Evolutionary conservation across 352 stramenopile genomes (phyloP).

Genomic region (Phytophthora podocarpi): DNA sequence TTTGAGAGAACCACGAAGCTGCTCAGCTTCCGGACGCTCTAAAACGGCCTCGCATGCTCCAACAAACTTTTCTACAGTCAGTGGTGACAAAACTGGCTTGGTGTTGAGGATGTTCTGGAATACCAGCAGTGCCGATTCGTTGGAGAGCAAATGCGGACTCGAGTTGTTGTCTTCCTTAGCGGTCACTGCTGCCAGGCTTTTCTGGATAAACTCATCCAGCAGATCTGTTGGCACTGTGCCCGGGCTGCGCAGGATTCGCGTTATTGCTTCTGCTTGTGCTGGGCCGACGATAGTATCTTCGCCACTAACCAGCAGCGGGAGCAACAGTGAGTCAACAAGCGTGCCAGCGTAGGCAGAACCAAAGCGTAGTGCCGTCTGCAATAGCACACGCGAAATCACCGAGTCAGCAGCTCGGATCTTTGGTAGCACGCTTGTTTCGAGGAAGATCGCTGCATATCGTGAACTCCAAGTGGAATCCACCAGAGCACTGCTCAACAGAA

Average conservation of each 20-base stretch:
- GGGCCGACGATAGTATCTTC: conserved; percentile 32
- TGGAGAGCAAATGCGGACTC: conserved; percentile 54
- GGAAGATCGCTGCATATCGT: conserved; percentile 63
- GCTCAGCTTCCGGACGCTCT: conserved; percentile 35
- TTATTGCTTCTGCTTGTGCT: conserved; percentile 73
- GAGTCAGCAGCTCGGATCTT: conserved; percentile 61
- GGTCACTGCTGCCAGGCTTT: conserved; percentile 21
- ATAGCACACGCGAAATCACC: conserved; percentile 75
- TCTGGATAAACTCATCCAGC: conserved; percentile 54
- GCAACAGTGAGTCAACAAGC: conserved; percentile 58
- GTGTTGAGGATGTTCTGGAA: conserved; percentile 76
- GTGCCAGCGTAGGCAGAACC: conserved; percentile 45
- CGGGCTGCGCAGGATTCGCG: conserved; percentile 57
- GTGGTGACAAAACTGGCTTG: conserved; percentile 49
- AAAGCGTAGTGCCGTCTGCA: conserved; percentile 66
- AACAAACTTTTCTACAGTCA: conserved; percentile 58
- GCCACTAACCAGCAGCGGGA: conserved; percentile 49
- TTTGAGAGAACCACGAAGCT: conserved; percentile 53
- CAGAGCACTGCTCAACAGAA: conserved; percentile 37
- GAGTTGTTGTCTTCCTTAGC: not conserved
- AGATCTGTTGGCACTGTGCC: conserved; percentile 52
- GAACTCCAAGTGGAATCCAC: conserved; percentile 77
- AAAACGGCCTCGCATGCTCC: conserved; percentile 46
- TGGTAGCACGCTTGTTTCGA: conserved; percentile 59
- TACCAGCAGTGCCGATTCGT: conserved; percentile 70